These are phyloP conservation scores for Exophiala calicioides DNA, from an alignment of 2,329 filamentous ascomycete genomes.

Conservation along the genomic window DNA sequence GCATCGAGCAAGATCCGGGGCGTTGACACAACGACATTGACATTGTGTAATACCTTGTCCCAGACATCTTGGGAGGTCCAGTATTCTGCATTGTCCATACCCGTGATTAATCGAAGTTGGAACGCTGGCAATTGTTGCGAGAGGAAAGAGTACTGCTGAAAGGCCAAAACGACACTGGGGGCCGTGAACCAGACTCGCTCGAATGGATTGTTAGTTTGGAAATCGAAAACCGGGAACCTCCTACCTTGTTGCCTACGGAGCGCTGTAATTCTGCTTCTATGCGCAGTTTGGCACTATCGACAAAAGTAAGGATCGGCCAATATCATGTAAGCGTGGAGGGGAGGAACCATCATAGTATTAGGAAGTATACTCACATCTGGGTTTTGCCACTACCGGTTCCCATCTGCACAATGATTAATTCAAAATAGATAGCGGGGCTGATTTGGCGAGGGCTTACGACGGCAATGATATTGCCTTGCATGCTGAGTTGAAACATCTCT, in stretches of 20 bases:
- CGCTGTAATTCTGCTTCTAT: constrained; percentile 66
- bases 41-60: constrained; percentile 64
- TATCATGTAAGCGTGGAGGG: no score
- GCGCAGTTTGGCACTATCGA: constrained; percentile 64
- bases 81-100: constrained; percentile 68
- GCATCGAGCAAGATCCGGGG: constrained; percentile 74
- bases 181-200: constrained; percentile 70
- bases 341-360: no score
- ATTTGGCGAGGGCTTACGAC: no score
- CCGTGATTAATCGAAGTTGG: constrained; percentile 64
- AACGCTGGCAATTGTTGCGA: constrained; percentile 59
- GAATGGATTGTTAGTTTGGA: not conserved
- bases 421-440: no score
- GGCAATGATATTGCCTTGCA: constrained; percentile 70
- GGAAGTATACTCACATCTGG: constrained; percentile 61
- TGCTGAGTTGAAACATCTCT: constrained; percentile 73
- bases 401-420: constrained; percentile 61
- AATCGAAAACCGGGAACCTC: constrained; percentile 11
- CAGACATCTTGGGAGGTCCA: constrained; percentile 71
- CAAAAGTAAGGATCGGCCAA: not conserved
- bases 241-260: constrained; percentile 57
- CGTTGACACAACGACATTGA: constrained; percentile 75
- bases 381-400: constrained; percentile 80
- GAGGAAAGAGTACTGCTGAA: constrained; percentile 66
- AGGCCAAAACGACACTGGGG: constrained; percentile 67